Base-by-base conservation (phyloP, 768 basidiomycete genomes). In the Trametes villosa region DNA sequence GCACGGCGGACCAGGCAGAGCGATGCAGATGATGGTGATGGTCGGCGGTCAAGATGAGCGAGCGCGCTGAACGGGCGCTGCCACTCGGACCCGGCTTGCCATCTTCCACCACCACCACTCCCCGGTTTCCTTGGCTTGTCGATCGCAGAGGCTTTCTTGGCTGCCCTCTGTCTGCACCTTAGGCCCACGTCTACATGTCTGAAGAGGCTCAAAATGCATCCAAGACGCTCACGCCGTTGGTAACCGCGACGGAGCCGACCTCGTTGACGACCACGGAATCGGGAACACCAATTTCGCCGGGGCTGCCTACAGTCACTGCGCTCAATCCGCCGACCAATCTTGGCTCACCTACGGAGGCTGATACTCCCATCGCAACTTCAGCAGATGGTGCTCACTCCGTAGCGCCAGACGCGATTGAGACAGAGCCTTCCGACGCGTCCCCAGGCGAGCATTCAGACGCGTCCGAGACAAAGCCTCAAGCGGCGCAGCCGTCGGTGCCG, bases 271-370 rank as follows among this genome's bases (percentile, higher is more conserved):
- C 49, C 27, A 15, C 30, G 18, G 49, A 62, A 20, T n/a, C 20
- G 31, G 42, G 30, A 26, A 36, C 52, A 5, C 61, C 61, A 18
- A 40, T 40, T 5, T 59, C 62, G 2, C 47, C 62, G 5, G 57
- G 57, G 9, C 27, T 59, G n/a, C 57, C 62, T 12, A 63, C 62
- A 6, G 62, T 59, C 18, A 58, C 57, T 9, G 53, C 62, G 6
- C 27, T 33, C 7, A 58, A 59, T 33, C 62, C 62, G 5, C 62
- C 62, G 3, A 24, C 24, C 1, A 22, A 22, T 5, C 24, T 61
- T 11, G 48, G 47, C 13, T 20, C 38, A 4, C 15, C 45, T 11
- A 1, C 49, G 1, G 36, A 53, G 17, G 52, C 44, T 13, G 30
- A n/a, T 18, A 20, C 2, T 7, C 15, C 26, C 1, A 15, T 2